phyloP scores from a whole-genome alignment of 2,329 filamentous ascomycete species.

The Curvularia eragrostidis region DNA sequence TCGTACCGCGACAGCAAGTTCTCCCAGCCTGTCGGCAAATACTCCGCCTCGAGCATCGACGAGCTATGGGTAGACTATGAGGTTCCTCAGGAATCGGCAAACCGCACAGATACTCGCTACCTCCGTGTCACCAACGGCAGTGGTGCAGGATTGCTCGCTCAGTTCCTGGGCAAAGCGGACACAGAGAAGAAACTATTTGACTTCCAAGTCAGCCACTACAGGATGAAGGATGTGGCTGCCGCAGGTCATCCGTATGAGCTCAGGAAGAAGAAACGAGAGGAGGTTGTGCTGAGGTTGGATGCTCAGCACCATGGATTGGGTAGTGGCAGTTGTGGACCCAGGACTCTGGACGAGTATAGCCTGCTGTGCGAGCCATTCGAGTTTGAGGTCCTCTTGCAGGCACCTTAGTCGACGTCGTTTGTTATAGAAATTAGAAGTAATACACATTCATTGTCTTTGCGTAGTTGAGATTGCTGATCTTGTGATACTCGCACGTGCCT shows the following conservation, averaged over 20 bases:
- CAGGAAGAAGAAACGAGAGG: constrained; percentile 58
- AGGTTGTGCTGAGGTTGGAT: constrained; percentile 65
- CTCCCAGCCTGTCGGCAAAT: constrained; percentile 60
- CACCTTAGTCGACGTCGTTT: neutral
- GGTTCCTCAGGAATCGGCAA: constrained; percentile 72
- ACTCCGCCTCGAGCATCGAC: constrained; percentile 55
- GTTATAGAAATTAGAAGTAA: neutral
- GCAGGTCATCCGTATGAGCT: constrained; percentile 71
- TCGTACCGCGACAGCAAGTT: constrained; percentile 71
- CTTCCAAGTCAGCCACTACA: constrained; percentile 65
- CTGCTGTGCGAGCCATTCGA: constrained; percentile 49
- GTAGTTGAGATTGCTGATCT: neutral
- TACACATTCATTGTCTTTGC: neutral
- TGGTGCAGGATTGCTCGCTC: constrained; percentile 28
- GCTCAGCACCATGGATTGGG: constrained; percentile 69
- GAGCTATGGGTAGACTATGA: constrained; percentile 67
- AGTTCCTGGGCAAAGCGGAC: constrained; percentile 36
- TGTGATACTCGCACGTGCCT: neutral
- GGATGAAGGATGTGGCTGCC: constrained; percentile 60
- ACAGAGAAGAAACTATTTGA: constrained; percentile 35
- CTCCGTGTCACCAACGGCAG: constrained; percentile 46
- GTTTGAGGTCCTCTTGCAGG: constrained; percentile 42
- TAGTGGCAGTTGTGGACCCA: constrained; percentile 67
- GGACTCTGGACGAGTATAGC: constrained; percentile 52
- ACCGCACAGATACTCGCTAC: constrained; percentile 67